A percentile compares a stretch with the other conserved stretches of the same genome.
Evolutionary conservation across 495 filamentous ascomycete species (phyloP).

Genomic region (Penicillium longicatenatum): DNA sequence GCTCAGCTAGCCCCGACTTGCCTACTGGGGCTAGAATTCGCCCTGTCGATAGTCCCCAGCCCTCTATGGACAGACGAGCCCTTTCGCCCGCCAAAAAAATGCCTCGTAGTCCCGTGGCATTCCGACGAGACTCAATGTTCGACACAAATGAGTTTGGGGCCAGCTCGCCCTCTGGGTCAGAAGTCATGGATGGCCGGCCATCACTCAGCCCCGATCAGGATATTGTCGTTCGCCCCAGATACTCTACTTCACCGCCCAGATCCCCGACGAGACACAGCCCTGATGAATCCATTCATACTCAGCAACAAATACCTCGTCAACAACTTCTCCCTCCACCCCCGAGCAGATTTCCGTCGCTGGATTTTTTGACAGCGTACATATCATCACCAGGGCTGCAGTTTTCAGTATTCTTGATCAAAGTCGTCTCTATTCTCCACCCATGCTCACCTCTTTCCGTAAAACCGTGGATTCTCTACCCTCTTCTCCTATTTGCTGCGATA

Average conservation of each 20-base stretch:
- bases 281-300: constrained; percentile 31
- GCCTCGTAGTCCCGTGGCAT: constrained; percentile 23
- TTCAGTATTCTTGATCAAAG: constrained; percentile 57
- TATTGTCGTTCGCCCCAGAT: constrained; percentile 39
- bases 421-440: constrained; percentile 53
- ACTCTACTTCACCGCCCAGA: constrained; percentile 25
- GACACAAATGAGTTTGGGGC: constrained; percentile 26
- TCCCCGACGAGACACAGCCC: constrained; percentile 24
- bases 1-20: constrained; percentile 49
- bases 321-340: constrained; percentile 61
- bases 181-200: constrained; percentile 22
- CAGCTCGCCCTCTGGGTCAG: constrained; percentile 23
- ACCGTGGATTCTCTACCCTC: constrained; percentile 60
- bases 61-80: constrained; percentile 29
- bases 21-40: constrained; percentile 61
- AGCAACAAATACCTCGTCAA: constrained; percentile 34
- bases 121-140: constrained; percentile 37
- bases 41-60: constrained; percentile 51
- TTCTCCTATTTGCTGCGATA: constrained; percentile 59
- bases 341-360: constrained; percentile 31
- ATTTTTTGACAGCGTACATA: constrained; percentile 25
- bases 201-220: constrained; percentile 38
- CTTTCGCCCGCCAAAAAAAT: constrained; percentile 35
- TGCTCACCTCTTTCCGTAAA: constrained; percentile 64
- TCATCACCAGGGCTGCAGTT: constrained; percentile 37